Percentiles rank a stretch among this genome's conserved stretches.
phyloP scores from a whole-genome alignment of 2,329 filamentous ascomycete genomes.

The Nigrograna mackinnonii region DNA sequence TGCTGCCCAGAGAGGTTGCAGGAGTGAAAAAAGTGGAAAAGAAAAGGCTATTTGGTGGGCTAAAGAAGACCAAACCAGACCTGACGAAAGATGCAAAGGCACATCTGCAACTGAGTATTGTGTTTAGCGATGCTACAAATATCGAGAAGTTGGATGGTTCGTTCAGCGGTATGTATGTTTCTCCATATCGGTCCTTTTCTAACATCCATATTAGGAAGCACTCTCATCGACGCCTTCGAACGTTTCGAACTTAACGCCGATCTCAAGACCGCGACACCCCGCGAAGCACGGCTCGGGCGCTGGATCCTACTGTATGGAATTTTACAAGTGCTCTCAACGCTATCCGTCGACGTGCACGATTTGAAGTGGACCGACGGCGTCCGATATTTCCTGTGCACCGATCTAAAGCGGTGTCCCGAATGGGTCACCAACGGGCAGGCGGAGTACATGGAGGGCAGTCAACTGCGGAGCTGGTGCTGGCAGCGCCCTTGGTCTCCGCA shows the following conservation, averaged over 20 bases:
- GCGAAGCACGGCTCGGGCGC: slow-evolving; percentile 47
- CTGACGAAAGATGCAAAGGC: slow-evolving; percentile 40
- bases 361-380: slow-evolving; percentile 42
- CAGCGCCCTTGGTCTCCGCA: slow-evolving; percentile 33
- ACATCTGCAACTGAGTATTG: slow-evolving; percentile 42
- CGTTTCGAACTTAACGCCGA: slow-evolving; percentile 43
- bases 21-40: slow-evolving; percentile 28
- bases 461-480: slow-evolving; percentile 41
- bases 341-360: slow-evolving; percentile 45
- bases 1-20: slow-evolving; percentile 55
- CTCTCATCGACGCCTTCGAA: slow-evolving; percentile 45
- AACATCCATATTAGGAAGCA: slow-evolving; percentile 29
- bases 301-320: slow-evolving; percentile 49
- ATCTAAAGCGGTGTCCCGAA: slow-evolving; percentile 40
- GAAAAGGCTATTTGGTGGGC: slow-evolving; percentile 36
- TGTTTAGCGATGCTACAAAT: slow-evolving; percentile 46
- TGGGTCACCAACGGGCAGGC: slow-evolving; percentile 36
- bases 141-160: slow-evolving; percentile 41
- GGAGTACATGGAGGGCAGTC: slow-evolving; percentile 30
- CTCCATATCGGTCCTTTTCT: neutral
- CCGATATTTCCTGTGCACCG: slow-evolving; percentile 44
- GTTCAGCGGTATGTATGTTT: slow-evolving; percentile 38
- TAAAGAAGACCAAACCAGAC: slow-evolving; percentile 41
- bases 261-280: slow-evolving; percentile 35
- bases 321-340: slow-evolving; percentile 45